Conservation (phyloP, 768 basidiomycete species). For the Chlorophyllum brunneum region DNA sequence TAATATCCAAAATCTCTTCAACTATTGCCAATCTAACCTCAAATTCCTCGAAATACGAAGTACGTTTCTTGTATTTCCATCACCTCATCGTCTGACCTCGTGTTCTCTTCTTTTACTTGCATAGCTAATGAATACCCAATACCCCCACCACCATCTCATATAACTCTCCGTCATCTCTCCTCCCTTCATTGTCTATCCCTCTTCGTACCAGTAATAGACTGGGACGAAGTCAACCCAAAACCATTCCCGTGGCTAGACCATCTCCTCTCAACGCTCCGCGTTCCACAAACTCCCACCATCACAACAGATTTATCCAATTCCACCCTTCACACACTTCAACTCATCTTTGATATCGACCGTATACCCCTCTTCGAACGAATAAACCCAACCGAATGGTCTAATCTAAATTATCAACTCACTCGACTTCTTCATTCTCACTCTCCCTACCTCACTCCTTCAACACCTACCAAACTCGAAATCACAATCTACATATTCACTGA, state of each 20-base stretch:
- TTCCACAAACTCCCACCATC: background rate
- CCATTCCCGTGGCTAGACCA: conserved; percentile 9
- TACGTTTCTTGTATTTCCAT: background rate
- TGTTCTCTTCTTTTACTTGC: too few species aligned
- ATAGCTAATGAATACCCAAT: conserved; percentile 9
- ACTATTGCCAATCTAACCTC: conserved; percentile 3
- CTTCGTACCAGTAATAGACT: conserved; percentile 8
- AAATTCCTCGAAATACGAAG: conserved; percentile 8
- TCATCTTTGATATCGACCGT: conserved; percentile 5
- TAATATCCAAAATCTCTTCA: conserved; percentile 6
- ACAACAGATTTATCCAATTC: background rate
- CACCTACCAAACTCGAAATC: background rate
- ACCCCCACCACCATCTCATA: conserved; percentile 5
- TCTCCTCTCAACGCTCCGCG: conserved; percentile 7
- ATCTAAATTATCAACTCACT: conserved; percentile 1
- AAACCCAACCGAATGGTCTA: conserved; percentile 6
- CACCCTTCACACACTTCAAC: conserved; percentile 6
- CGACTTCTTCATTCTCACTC: conserved; percentile 1
- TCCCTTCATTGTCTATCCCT: conserved; percentile 9
- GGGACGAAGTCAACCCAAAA: conserved; percentile 7
- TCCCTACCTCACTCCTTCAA: background rate
- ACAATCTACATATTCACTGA: conserved; percentile 11
- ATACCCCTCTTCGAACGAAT: conserved; percentile 4
- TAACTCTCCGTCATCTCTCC: background rate
- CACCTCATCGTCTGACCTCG: background rate